phyloP scores from a whole-genome alignment of 208 protist species.

The Leishmania tropica region DNA sequence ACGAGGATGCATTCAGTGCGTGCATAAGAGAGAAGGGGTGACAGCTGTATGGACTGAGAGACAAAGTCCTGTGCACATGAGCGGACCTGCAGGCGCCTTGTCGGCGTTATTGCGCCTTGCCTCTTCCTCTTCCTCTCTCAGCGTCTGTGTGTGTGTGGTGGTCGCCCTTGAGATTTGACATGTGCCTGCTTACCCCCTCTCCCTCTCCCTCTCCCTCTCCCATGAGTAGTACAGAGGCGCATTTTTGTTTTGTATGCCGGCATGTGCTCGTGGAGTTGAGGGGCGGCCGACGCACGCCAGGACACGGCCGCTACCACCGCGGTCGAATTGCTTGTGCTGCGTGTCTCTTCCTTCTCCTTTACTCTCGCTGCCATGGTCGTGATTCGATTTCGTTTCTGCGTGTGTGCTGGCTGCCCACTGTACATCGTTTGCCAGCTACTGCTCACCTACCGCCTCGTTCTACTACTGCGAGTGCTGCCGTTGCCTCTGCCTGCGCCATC shows the following conservation, averaged over 20 bases:
- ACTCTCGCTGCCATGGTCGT: background rate
- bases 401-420: background rate
- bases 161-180: background rate
- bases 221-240: background rate
- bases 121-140: background rate
- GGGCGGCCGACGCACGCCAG: background rate
- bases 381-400: background rate
- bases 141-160: background rate
- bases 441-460: background rate
- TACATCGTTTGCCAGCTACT: background rate
- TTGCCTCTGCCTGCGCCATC: background rate
- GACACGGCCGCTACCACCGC: slow-evolving; percentile 3
- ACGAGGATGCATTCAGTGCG: background rate
- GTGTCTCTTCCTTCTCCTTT: background rate
- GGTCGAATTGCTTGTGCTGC: background rate
- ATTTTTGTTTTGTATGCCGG: slow-evolving; percentile 19
- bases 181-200: background rate
- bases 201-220: background rate
- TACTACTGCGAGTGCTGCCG: background rate
- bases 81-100: background rate
- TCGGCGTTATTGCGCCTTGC: background rate
- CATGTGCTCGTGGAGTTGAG: background rate
- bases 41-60: background rate
- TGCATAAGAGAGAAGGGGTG: background rate
- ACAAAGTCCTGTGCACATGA: background rate